These are phyloP conservation scores for Fusarium staphyleae DNA, from an alignment of 2,329 filamentous ascomycete genomes.

Conservation along the genomic window DNA sequence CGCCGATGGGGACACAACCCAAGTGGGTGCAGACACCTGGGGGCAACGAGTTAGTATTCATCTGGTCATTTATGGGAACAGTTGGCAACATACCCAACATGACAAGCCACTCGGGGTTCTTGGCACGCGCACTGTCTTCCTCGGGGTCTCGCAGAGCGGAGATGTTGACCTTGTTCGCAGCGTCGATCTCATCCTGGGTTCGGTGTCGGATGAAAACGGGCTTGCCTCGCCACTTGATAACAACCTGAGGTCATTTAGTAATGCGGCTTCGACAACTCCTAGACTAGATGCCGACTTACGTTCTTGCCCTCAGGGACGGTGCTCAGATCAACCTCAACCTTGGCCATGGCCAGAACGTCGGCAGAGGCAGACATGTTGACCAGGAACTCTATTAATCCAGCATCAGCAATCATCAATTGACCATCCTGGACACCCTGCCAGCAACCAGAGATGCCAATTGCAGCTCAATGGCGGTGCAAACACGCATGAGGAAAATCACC, in stretches of 20 bases:
- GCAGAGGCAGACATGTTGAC: conserved; percentile 99
- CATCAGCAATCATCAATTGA: conserved; percentile 43
- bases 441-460: conserved; percentile 36
- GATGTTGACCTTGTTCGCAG: conserved; percentile 89
- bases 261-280: not conserved
- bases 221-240: conserved; percentile 99
- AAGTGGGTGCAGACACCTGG: conserved; percentile 97
- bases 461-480: conserved; percentile 41
- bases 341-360: conserved; percentile 98
- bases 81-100: conserved; percentile 78
- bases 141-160: conserved; percentile 88
- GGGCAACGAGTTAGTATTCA: conserved; percentile 23
- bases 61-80: not conserved
- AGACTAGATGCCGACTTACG: conserved; percentile 61
- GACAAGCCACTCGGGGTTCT: conserved; percentile 98
- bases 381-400: conserved; percentile 79
- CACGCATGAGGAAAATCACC: conserved; percentile 47
- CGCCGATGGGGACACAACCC: conserved; percentile 98
- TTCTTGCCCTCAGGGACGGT: conserved; percentile 99
- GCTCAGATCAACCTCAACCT: conserved; percentile 95
- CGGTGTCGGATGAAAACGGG: conserved; percentile 99
- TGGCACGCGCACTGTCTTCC: conserved; percentile 87
- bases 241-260: conserved; percentile 65
- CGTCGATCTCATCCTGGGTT: conserved; percentile 89
- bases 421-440: conserved; percentile 12